Percentiles rank a stretch among this genome's conserved stretches.
Evolutionary conservation across 2,329 filamentous ascomycete species (phyloP).

Genomic region (Tolypocladium ovalisporum): DNA sequence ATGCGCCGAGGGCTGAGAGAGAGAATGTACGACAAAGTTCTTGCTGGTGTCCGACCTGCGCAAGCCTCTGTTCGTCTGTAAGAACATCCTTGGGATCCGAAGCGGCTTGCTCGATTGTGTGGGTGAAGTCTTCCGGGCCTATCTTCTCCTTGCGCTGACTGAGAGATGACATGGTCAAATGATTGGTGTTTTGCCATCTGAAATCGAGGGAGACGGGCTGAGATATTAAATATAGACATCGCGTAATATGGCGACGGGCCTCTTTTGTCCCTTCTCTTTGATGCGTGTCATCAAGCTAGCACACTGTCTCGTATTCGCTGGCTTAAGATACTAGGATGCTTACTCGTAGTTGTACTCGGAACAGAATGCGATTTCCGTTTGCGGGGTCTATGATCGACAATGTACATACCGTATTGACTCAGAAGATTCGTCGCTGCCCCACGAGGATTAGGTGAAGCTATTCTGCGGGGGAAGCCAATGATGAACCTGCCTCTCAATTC

Average conservation of each 20-base stretch:
- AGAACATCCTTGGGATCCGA: conserved; percentile 1
- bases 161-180: neutral
- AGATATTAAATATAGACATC: neutral
- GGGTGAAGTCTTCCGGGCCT: neutral
- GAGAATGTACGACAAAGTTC: conserved; percentile 24
- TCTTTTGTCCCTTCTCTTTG: neutral
- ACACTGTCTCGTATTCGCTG: neutral
- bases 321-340: neutral
- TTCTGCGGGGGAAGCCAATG: too few species aligned
- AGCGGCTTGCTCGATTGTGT: neutral
- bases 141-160: neutral
- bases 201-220: too few species aligned
- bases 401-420: too few species aligned
- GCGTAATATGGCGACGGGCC: neutral
- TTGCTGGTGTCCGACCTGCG: conserved; percentile 16
- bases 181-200: neutral
- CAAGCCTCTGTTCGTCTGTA: conserved; percentile 12
- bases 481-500: too few species aligned
- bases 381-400: neutral
- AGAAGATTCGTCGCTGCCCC: too few species aligned
- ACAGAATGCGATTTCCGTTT: neutral
- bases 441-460: too few species aligned
- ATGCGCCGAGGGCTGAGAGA: conserved; percentile 28
- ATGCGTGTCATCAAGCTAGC: neutral
- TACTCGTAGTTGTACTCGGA: neutral